A percentile compares a stretch with the other conserved stretches of the same genome.
phyloP scores from a whole-genome alignment of 805 yeast genomes.

The Wickerhamiella azyma region DNA sequence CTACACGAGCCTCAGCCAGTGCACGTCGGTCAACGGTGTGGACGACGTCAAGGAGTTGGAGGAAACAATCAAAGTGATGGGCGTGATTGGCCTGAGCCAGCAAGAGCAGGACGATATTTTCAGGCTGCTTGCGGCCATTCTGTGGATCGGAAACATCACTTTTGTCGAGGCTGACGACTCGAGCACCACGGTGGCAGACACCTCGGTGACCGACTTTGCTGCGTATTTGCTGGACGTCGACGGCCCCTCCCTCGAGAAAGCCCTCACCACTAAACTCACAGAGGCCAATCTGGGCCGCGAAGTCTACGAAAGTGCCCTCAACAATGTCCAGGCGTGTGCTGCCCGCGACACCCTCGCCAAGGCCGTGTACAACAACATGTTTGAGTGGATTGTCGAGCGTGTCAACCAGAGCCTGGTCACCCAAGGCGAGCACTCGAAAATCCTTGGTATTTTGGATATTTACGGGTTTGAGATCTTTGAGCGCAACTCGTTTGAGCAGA shows the following conservation, averaged over 20 bases:
- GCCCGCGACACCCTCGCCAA: constrained; percentile 92
- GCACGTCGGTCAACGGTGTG: constrained; percentile 74
- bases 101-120: constrained; percentile 84
- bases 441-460: constrained; percentile 83
- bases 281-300: constrained; percentile 78
- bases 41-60: constrained; percentile 69
- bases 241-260: constrained; percentile 46
- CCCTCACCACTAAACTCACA: constrained; percentile 67
- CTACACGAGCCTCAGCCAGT: constrained; percentile 76
- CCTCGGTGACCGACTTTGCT: constrained; percentile 85
- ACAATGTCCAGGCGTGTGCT: constrained; percentile 77
- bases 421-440: constrained; percentile 35
- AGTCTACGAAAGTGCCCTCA: constrained; percentile 85
- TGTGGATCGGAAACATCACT: constrained; percentile 90
- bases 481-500: constrained; percentile 86
- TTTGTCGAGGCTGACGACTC: constrained; percentile 72
- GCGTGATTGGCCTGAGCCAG: constrained; percentile 66
- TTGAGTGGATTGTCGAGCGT: constrained; percentile 92
- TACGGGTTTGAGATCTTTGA: constrained; percentile 95
- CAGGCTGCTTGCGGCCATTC: constrained; percentile 64
- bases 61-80: constrained; percentile 80
- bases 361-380: constrained; percentile 80
- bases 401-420: constrained; percentile 67
- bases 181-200: constrained; percentile 67
- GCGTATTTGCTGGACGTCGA: constrained; percentile 82